Conservation (phyloP, 192 early-diverging fungal species). For the Linnemannia exigua region DNA sequence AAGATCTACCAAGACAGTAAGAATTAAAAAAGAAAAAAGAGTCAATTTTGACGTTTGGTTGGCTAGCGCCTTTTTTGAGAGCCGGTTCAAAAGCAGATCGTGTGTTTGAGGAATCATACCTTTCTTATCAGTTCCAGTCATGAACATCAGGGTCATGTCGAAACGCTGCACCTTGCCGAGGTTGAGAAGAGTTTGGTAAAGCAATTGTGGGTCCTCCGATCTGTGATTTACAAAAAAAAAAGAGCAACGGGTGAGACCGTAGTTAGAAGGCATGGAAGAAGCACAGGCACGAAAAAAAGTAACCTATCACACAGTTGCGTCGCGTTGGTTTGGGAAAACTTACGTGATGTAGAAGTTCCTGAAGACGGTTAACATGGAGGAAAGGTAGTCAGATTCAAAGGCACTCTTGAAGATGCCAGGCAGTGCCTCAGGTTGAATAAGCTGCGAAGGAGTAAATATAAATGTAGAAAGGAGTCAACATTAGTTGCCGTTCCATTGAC, state of each 20-base stretch:
- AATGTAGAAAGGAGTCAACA: background rate
- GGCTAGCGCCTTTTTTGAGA: background rate
- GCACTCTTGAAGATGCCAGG: constrained; percentile 60
- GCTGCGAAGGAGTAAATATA: constrained; percentile 25
- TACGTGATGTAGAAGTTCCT: constrained; percentile 53
- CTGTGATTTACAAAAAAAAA: constrained; percentile 8
- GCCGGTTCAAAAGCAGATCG: too few relatives aligned
- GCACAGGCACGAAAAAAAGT: background rate
- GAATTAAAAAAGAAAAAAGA: background rate
- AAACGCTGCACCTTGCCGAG: constrained; percentile 47
- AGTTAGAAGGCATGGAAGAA: background rate
- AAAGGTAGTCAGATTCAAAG: constrained; percentile 65
- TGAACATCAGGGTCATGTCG: constrained; percentile 49
- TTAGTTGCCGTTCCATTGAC: background rate
- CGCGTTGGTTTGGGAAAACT: background rate
- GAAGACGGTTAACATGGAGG: constrained; percentile 59
- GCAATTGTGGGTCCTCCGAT: constrained; percentile 27
- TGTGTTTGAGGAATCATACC: background rate
- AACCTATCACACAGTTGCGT: background rate
- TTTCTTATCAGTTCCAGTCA: constrained; percentile 39
- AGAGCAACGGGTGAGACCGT: background rate
- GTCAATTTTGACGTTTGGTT: background rate
- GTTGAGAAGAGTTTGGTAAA: constrained; percentile 20
- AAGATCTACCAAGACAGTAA: constrained; percentile 20
- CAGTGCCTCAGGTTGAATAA: constrained; percentile 57